These are phyloP conservation scores for Leptomonas pyrrhocoris DNA, from an alignment of 208 protist genomes.

Conservation along the genomic window DNA sequence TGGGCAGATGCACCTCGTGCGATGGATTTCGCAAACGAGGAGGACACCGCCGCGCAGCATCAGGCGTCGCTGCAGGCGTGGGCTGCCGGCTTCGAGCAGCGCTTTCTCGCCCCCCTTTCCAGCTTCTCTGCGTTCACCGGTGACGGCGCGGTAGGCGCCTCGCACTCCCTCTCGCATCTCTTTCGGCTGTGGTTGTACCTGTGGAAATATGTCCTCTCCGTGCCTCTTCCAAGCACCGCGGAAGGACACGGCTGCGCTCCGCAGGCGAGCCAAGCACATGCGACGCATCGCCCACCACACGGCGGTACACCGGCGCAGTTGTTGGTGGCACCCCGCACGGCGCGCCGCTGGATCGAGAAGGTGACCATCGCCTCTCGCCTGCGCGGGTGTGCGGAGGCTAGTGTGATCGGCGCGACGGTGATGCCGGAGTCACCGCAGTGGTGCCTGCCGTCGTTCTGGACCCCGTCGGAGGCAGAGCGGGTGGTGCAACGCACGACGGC, in stretches of 20 bases:
- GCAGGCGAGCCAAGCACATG: not conserved
- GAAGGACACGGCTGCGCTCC: not conserved
- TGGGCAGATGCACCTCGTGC: not conserved
- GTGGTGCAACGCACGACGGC: slow-evolving; percentile 13
- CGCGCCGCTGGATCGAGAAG: slow-evolving; percentile 34
- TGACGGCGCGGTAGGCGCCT: not conserved
- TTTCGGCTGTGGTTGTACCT: slow-evolving; percentile 69
- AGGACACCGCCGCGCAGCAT: slow-evolving; percentile 14
- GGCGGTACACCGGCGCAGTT: slow-evolving; percentile 1
- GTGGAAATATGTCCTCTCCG: slow-evolving; percentile 59
- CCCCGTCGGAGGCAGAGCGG: not conserved
- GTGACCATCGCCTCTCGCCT: slow-evolving; percentile 4
- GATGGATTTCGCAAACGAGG: slow-evolving; percentile 20
- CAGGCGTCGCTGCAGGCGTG: slow-evolving; percentile 27
- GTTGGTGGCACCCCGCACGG: slow-evolving; percentile 15
- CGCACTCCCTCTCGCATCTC: slow-evolving; percentile 22
- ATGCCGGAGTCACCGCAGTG: not conserved
- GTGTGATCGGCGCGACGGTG: not conserved
- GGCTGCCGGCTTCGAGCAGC: slow-evolving; percentile 19
- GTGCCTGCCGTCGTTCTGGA: slow-evolving; percentile 13
- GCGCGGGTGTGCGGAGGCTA: not conserved
- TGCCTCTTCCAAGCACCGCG: not conserved
- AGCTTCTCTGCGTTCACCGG: not conserved
- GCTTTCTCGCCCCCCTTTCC: slow-evolving; percentile 10
- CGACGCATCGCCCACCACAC: not conserved